Evolutionary conservation across 1,284 basidiomycete genomes (phyloP), one percentile per base, ranked within the genome.

Genomic region (Ustilago nuda): DNA sequence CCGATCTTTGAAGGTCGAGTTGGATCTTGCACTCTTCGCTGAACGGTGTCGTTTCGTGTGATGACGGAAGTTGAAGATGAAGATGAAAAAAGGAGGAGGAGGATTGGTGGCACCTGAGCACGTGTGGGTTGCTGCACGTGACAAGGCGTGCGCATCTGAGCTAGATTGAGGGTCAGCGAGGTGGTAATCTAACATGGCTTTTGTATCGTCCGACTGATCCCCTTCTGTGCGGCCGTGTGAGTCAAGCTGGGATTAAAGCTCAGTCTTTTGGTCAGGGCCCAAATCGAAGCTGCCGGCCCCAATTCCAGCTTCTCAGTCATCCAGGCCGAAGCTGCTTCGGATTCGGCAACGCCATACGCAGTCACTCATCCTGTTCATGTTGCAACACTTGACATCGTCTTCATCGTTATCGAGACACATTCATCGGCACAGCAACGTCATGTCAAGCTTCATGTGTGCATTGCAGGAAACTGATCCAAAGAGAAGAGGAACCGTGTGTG

Each of bases 41-140:
- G 37, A 11, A 17, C 41, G 13, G 41, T 17, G 41, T 45, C n/a
- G 41, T 8, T 45, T 8, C 1, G 15, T 45, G 41, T 4, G 15
- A 17, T 19, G n/a, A 45, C 17, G 41, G 41, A 15, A 45, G n/a
- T 13, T 45, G 41, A 19, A 45, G n/a, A 17, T 13, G 41, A 19
- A 53, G 11, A 36, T n/a, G 51, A 27, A 51, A 51, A 51, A 51
- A 17, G 51, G n/a, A 39, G 53, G 36, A 39, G 37, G 37, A 11
- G 37, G 37, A 39, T 39, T 27, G 23, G 23, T 27, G 3, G 23
- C 23, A 27, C 23, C 3, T 27, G 23, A 27, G 23, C 23, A 3
- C 23, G 23, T 27, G 23, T 27, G 23, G 23, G 23, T 27, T 27
- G 23, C 23, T 27, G 23, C 23, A 27, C 23, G 23, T 27, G 23